phyloP scores from a whole-genome alignment of 192 early-diverging fungal genomes.

The Entomortierella chlamydospora region DNA sequence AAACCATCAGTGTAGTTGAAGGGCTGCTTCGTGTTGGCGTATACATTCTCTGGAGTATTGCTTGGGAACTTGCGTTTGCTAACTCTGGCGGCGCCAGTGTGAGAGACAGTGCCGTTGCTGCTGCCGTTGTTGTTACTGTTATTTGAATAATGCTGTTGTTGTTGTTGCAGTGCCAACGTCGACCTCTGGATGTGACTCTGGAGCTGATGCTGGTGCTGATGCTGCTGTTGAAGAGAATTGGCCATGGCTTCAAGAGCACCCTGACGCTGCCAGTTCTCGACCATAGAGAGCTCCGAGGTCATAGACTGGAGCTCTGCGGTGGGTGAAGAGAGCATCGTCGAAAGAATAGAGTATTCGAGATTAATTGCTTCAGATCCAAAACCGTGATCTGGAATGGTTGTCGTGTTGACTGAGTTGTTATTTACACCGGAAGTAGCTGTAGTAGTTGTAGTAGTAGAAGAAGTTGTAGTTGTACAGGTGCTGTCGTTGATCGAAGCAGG shows the following conservation, averaged over 20 bases:
- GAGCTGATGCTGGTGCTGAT: slow-evolving; percentile 26
- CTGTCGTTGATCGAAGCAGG: neutral
- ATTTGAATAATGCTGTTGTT: slow-evolving; percentile 19
- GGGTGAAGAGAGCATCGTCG: slow-evolving; percentile 81
- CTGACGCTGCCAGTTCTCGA: slow-evolving; percentile 53
- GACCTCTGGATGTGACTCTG: neutral
- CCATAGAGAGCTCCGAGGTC: slow-evolving; percentile 56
- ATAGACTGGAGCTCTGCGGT: slow-evolving; percentile 34
- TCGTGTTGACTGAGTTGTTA: neutral
- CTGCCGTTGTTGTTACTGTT: slow-evolving; percentile 8
- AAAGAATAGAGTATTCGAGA: slow-evolving; percentile 91
- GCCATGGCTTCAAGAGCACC: slow-evolving; percentile 52
- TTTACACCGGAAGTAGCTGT: too few relatives aligned
- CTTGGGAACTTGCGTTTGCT: slow-evolving; percentile 54
- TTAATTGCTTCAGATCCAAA: slow-evolving; percentile 92
- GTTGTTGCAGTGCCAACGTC: neutral
- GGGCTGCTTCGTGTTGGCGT: slow-evolving; percentile 81
- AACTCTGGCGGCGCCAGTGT: neutral
- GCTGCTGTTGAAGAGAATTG: slow-evolving; percentile 42
- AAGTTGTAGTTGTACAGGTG: too few relatives aligned
- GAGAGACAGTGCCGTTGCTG: slow-evolving; percentile 1
- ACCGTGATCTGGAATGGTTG: slow-evolving; percentile 50
- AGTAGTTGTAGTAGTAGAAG: too few relatives aligned
- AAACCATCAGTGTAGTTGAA: slow-evolving; percentile 95
- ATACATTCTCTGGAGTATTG: slow-evolving; percentile 76